Evolutionary conservation across 2,329 filamentous ascomycete species (phyloP), one percentile per base, ranked within the genome.

Genomic region (Aspergillus versicolor): DNA sequence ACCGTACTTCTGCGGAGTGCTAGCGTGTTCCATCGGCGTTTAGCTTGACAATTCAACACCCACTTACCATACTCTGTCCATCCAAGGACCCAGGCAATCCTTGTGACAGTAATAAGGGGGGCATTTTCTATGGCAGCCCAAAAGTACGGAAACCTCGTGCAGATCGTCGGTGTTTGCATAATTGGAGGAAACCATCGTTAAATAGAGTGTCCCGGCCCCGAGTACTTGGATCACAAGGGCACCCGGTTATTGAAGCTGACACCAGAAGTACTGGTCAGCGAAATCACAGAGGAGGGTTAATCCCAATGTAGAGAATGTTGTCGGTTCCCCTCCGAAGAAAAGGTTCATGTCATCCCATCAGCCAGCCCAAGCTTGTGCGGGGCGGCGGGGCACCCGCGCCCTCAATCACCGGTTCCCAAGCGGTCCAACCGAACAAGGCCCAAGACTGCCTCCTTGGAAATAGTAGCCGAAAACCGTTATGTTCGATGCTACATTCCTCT

Each of bases 381-480:
- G 53, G 53, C 53, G 44, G 53, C 30, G 53, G 53, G 46, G 38
- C 45, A 38, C 17, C 15, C 27, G 9, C 8, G 27, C 27, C 27
- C 27, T 30, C 27, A 30, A 30, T 30, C 9, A 9, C 27, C 9
- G 27, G 27, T 30, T 30, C 27, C 27, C 27, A 30, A 11, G 27
- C 8, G 9, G 27, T 9, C 9, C 27, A 30, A 30, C 27, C 27
- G 27, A 11, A 30, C 27, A 30, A 9, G 27, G 27, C 27, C 27
- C 27, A 30, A 30, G 27, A 9, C 27, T 30, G 27, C 27, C 9
- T 30, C 27, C 27, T 11, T 30, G 27, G 11, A 24, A 43, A 37
- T 37, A 12, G 15, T 5, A 37, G 34, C 15, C 12, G 15, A 7
- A 37, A 37, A 6, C 34, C 15, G 34, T 6, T 13, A 13, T 43